Evolutionary conservation across 2,329 filamentous ascomycete genomes (phyloP).

Genomic region (Blumeria hordei): DNA sequence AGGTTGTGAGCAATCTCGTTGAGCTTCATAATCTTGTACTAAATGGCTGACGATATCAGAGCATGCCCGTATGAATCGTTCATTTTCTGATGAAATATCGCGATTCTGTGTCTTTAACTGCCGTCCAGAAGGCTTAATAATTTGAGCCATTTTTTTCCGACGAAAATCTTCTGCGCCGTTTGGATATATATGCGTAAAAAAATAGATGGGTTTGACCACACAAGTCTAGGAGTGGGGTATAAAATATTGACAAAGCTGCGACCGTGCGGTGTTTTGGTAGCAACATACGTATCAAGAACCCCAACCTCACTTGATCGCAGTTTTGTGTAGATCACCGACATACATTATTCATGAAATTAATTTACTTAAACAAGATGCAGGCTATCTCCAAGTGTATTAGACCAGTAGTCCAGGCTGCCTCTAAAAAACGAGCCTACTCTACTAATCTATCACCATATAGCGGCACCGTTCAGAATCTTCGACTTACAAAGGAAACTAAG

Average conservation of each 20-base stretch:
- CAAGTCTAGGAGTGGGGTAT: too few relatives aligned
- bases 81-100: conserved; percentile 74
- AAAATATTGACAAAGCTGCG: too few relatives aligned
- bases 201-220: too few relatives aligned
- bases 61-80: conserved; percentile 81
- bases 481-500: conserved; percentile 82
- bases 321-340: too few relatives aligned
- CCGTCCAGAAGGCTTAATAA: conserved; percentile 17
- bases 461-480: conserved; percentile 59
- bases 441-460: conserved; percentile 45
- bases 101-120: conserved; percentile 36
- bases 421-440: conserved; percentile 53
- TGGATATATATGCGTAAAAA: too few relatives aligned
- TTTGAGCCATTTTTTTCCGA: neutral
- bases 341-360: conserved; percentile 4
- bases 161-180: too few relatives aligned
- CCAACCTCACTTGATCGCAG: too few relatives aligned
- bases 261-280: neutral
- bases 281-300: neutral
- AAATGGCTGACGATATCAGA: conserved; percentile 84
- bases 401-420: conserved; percentile 41
- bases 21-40: conserved; percentile 79
- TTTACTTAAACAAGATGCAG: conserved; percentile 42
- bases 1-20: conserved; percentile 45
- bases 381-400: conserved; percentile 50